Percentiles rank a stretch among this genome's conserved stretches.
Conservation (phyloP, 805 yeast genomes). For the Metschnikowia aberdeeniae region DNA sequence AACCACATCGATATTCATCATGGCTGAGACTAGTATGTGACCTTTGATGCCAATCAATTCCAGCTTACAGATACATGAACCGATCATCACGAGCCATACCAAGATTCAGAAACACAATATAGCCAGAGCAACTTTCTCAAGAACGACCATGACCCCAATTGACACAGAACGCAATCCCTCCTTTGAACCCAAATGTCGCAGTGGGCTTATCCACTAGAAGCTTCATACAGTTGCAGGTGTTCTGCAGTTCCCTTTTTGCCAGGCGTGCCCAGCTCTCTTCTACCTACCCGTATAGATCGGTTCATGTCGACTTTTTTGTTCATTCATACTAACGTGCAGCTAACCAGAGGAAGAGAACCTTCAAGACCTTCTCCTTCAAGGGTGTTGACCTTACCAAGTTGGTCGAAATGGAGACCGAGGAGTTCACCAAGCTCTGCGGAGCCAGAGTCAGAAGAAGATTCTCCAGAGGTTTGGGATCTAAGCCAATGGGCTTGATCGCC, state of each 20-base stretch:
- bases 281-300: too few species aligned
- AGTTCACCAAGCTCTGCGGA: conserved; percentile 92
- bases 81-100: not conserved
- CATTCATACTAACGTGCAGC: conserved; percentile 27
- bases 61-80: not conserved
- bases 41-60: not conserved
- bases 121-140: too few species aligned
- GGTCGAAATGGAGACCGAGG: conserved; percentile 92
- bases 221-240: not conserved
- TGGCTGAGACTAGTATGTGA: conserved; percentile 23
- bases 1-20: conserved; percentile 17
- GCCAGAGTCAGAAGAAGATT: conserved; percentile 99
- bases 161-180: too few species aligned
- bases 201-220: too few species aligned
- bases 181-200: too few species aligned
- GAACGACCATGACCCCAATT: too few species aligned
- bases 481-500: conserved; percentile 94
- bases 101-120: too few species aligned
- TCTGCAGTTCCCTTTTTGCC: too few species aligned
- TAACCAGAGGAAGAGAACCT: conserved; percentile 80
- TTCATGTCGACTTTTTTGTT: too few species aligned
- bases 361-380: conserved; percentile 97
- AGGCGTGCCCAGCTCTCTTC: too few species aligned
- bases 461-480: conserved; percentile 93
- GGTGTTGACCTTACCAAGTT: conserved; percentile 97